phyloP scores from a whole-genome alignment of 2,329 filamentous ascomycete species.

The Phialocephala sp. region DNA sequence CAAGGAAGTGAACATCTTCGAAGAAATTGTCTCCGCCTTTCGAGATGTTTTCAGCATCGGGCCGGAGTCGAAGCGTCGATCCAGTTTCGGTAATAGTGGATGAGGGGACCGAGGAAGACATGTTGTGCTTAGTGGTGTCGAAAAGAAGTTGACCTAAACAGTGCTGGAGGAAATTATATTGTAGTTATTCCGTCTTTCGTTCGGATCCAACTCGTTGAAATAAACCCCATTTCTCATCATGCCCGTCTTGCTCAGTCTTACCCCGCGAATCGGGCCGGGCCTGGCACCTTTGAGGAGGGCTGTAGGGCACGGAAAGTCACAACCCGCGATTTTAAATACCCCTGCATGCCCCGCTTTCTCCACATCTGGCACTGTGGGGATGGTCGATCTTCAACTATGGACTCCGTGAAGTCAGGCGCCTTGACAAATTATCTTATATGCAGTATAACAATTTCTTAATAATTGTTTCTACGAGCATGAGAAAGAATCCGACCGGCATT shows the following conservation, averaged over 20 bases:
- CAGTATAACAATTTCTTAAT: background rate
- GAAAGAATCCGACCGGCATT: background rate
- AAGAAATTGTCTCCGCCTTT: background rate
- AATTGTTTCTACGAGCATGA: background rate
- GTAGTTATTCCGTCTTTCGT: background rate
- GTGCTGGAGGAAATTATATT: background rate
- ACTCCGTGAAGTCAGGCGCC: background rate
- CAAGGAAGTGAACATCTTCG: constrained; percentile 6
- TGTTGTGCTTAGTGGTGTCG: background rate
- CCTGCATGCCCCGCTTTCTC: constrained; percentile 2
- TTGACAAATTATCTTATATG: background rate
- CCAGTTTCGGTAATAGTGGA: background rate
- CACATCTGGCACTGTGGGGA: background rate
- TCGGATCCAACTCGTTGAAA: background rate
- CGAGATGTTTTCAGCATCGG: background rate
- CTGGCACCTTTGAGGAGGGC: background rate
- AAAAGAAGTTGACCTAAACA: background rate
- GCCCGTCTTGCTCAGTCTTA: background rate
- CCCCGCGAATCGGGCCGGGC: background rate
- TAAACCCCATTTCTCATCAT: background rate
- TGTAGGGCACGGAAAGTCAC: constrained; percentile 5
- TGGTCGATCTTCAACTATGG: background rate
- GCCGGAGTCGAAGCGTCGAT: background rate
- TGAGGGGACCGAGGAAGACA: constrained; percentile 10
- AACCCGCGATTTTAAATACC: constrained; percentile 1